A percentile compares a stretch with the other conserved stretches of the same genome.
phyloP scores from a whole-genome alignment of 148 eudicot species.

The Pharnaceum exiguum region DNA sequence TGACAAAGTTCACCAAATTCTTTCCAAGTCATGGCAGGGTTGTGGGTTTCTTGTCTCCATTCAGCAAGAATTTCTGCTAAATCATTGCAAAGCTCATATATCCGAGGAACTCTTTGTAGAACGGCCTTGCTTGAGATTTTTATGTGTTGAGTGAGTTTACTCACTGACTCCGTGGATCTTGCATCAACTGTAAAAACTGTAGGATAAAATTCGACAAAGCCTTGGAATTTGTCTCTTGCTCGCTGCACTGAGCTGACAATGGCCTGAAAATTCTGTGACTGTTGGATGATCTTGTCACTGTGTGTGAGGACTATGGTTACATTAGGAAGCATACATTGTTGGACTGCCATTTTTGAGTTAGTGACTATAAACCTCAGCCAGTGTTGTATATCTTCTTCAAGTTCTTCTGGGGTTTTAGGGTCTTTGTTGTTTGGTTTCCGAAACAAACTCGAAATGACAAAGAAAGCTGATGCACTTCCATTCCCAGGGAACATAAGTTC shows the following conservation, averaged over 20 bases:
- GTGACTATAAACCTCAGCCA: slow-evolving; percentile 93
- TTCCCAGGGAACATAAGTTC: slow-evolving; percentile 96
- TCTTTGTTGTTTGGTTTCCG: slow-evolving; percentile 67
- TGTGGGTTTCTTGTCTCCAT: slow-evolving; percentile 64
- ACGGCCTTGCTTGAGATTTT: slow-evolving; percentile 52
- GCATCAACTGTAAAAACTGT: slow-evolving; percentile 90
- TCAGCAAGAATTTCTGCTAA: slow-evolving; percentile 53
- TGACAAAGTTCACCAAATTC: slow-evolving; percentile 82
- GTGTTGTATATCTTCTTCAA: slow-evolving; percentile 84
- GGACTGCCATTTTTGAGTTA: slow-evolving; percentile 74
- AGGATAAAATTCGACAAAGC: slow-evolving; percentile 65
- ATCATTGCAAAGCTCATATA: slow-evolving; percentile 77
- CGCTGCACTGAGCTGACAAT: slow-evolving; percentile 51
- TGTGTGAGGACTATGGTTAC: slow-evolving; percentile 77
- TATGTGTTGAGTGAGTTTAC: slow-evolving; percentile 72
- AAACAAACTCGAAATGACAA: slow-evolving; percentile 57
- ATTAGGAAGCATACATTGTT: slow-evolving; percentile 83
- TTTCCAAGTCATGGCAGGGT: slow-evolving; percentile 78
- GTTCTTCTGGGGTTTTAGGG: slow-evolving; percentile 53
- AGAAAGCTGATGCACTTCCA: slow-evolving; percentile 77
- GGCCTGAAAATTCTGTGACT: slow-evolving; percentile 47
- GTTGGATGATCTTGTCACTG: slow-evolving; percentile 60
- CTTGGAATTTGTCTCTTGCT: slow-evolving; percentile 60
- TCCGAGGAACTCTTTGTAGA: slow-evolving; percentile 74
- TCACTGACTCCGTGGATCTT: slow-evolving; percentile 74